A percentile compares a stretch with the other conserved stretches of the same genome.
Evolutionary conservation across 805 yeast species (phyloP).

Genomic region (Starmera caribaea): DNA sequence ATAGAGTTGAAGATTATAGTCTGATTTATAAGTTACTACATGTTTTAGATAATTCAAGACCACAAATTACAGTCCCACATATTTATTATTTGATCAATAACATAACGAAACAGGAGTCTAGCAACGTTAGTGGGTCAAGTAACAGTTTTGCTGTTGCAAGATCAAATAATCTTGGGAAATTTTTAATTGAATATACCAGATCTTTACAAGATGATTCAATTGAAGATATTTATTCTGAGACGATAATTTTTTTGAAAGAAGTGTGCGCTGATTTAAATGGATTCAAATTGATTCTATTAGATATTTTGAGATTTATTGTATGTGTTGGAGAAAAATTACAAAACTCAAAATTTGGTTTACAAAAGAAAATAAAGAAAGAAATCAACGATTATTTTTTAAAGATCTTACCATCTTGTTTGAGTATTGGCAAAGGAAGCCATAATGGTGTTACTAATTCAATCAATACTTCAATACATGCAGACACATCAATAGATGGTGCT

Average conservation of each 20-base stretch:
- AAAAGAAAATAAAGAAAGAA: constrained; percentile 50
- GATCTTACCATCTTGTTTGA: constrained; percentile 22
- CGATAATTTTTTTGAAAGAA: constrained; percentile 52
- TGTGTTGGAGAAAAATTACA: constrained; percentile 46
- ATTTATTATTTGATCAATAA: constrained; percentile 46
- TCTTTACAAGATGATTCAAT: constrained; percentile 68
- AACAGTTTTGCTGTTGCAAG: not conserved
- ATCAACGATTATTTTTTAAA: constrained; percentile 33
- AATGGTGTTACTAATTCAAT: constrained; percentile 9
- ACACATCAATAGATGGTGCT: constrained; percentile 1
- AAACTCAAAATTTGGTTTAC: constrained; percentile 52
- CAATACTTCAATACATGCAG: constrained; percentile 3
- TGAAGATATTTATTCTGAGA: constrained; percentile 66
- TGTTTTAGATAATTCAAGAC: constrained; percentile 76
- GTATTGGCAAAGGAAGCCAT: constrained; percentile 10
- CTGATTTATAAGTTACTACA: constrained; percentile 55
- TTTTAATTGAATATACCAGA: constrained; percentile 45
- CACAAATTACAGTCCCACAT: constrained; percentile 63
- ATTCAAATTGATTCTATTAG: constrained; percentile 42
- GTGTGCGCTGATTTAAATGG: constrained; percentile 34
- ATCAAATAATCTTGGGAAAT: constrained; percentile 3
- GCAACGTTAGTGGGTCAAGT: constrained; percentile 11
- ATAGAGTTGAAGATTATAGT: constrained; percentile 14
- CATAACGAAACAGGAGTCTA: constrained; percentile 28
- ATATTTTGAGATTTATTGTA: constrained; percentile 41